A percentile compares a stretch with the other conserved stretches of the same genome.
Evolutionary conservation across 192 early-diverging fungal species (phyloP).

Genomic region (Rhizoclosmatium globosum): DNA sequence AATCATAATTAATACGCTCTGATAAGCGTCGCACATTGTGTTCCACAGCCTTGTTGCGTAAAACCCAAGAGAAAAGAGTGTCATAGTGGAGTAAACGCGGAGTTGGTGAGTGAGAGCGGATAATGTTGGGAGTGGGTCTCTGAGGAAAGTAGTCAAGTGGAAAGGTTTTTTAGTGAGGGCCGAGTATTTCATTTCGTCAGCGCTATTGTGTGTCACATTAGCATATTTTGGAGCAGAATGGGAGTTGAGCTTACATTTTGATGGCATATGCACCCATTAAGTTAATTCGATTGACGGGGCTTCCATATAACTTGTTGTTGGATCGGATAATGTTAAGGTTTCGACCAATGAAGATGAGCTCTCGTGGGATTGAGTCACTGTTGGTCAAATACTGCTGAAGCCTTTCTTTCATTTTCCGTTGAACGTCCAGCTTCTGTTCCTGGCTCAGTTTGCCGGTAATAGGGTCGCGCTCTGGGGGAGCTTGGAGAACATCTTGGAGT

Average conservation of each 20-base stretch:
- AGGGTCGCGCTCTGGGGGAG: neutral
- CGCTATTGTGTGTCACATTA: too few species aligned
- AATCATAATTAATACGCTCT: too few species aligned
- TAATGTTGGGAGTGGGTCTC: too few species aligned
- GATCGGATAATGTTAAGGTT: conserved; percentile 79
- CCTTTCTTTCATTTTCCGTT: conserved; percentile 77
- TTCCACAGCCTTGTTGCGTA: conserved; percentile 57
- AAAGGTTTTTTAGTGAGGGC: too few species aligned
- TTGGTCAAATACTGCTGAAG: conserved; percentile 76
- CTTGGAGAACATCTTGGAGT: too few species aligned
- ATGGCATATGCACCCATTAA: conserved; percentile 86
- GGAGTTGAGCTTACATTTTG: conserved; percentile 47
- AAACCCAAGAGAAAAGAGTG: conserved; percentile 68
- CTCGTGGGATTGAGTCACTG: conserved; percentile 78
- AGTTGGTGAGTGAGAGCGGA: conserved; percentile 46
- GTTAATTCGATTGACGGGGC: conserved; percentile 88
- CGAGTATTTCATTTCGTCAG: too few species aligned
- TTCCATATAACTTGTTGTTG: conserved; percentile 86
- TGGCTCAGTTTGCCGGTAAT: neutral
- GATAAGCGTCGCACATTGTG: neutral
- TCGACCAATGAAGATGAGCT: conserved; percentile 88
- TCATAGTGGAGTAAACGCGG: conserved; percentile 66
- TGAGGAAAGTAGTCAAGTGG: too few species aligned
- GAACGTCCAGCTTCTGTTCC: conserved; percentile 44
- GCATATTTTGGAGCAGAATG: conserved; percentile 53